A percentile compares a stretch with the other conserved stretches of the same genome.
These are phyloP conservation scores for Cladosporium colombiae DNA, from an alignment of 2,329 filamentous ascomycete genomes.

Conservation along the genomic window DNA sequence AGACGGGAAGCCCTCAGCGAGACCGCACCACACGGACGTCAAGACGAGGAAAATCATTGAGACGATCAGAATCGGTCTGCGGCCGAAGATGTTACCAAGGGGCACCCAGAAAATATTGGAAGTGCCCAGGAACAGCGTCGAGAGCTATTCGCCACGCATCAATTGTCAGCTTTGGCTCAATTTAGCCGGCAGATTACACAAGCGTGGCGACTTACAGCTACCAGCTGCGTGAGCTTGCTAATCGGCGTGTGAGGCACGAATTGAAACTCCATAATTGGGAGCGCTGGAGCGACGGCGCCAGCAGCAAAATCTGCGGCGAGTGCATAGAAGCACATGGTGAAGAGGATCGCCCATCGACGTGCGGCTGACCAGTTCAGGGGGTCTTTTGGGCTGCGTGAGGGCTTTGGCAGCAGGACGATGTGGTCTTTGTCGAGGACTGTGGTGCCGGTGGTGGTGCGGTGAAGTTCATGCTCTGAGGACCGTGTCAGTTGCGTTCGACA, in stretches of 20 bases:
- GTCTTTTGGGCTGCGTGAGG: constrained; percentile 43
- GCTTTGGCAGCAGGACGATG: constrained; percentile 41
- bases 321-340: constrained; percentile 42
- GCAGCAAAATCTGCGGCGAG: constrained; percentile 42
- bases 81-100: constrained; percentile 43
- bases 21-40: constrained; percentile 44
- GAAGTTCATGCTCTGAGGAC: constrained; percentile 32
- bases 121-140: constrained; percentile 39
- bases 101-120: constrained; percentile 47
- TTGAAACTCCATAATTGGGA: constrained; percentile 36
- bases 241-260: constrained; percentile 36
- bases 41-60: constrained; percentile 39
- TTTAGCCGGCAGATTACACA: neutral
- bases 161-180: neutral
- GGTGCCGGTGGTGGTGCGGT: constrained; percentile 28
- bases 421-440: constrained; percentile 36
- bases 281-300: constrained; percentile 39
- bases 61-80: constrained; percentile 41
- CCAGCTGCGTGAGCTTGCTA: constrained; percentile 38
- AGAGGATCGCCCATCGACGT: constrained; percentile 40
- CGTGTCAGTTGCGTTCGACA: neutral
- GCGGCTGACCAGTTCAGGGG: constrained; percentile 43
- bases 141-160: neutral
- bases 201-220: constrained; percentile 31
- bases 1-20: constrained; percentile 40